Evolutionary conservation across 306 rosid genomes (phyloP).

Genomic region (Cicer chorassanicum): DNA sequence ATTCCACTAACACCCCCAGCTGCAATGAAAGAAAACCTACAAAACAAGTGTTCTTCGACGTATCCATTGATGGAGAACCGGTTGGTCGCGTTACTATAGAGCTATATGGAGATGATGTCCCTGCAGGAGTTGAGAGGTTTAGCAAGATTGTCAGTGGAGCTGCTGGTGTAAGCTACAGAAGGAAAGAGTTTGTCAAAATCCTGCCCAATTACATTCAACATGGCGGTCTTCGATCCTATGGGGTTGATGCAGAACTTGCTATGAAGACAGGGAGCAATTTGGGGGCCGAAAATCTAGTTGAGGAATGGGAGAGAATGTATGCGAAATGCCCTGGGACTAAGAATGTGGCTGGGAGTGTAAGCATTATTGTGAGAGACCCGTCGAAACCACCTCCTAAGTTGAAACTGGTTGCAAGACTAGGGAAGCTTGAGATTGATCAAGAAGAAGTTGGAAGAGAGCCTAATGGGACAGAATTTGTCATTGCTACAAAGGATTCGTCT

Average conservation of each 20-base stretch:
- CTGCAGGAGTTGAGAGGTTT: conserved; percentile 70
- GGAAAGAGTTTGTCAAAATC: conserved; percentile 83
- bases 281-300: conserved; percentile 54
- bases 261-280: conserved; percentile 59
- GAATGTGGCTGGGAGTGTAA: conserved; percentile 75
- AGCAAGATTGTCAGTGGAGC: conserved; percentile 77
- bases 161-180: conserved; percentile 87
- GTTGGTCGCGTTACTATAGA: conserved; percentile 72
- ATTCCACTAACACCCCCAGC: conserved; percentile 35
- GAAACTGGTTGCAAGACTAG: conserved; percentile 75
- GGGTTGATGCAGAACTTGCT: conserved; percentile 76
- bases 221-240: conserved; percentile 82
- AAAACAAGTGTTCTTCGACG: conserved; percentile 68
- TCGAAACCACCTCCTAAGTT: conserved; percentile 72
- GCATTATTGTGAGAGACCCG: conserved; percentile 86
- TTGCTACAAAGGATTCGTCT: conserved; percentile 68
- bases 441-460: conserved; percentile 77
- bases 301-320: conserved; percentile 69
- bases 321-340: conserved; percentile 72
- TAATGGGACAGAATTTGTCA: conserved; percentile 80
- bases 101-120: conserved; percentile 65
- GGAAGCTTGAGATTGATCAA: conserved; percentile 87
- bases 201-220: conserved; percentile 75
- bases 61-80: conserved; percentile 72
- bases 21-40: conserved; percentile 62